phyloP scores from a whole-genome alignment of 2,329 filamentous ascomycete species.

The Aspergillus awamori region DNA sequence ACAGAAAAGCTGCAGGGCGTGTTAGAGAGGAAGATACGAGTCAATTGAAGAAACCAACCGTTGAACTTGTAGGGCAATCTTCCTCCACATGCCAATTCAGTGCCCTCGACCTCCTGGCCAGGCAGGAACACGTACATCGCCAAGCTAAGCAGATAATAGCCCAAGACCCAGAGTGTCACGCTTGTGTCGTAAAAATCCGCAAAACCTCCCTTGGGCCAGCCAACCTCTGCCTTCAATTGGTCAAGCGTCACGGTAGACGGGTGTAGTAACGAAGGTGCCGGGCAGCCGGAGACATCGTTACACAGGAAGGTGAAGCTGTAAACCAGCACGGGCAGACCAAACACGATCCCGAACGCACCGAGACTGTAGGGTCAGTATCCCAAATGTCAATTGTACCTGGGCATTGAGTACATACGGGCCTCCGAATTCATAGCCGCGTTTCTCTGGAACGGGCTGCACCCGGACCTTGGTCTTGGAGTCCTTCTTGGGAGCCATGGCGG shows the following conservation, averaged over 20 bases:
- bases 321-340: conserved; percentile 76
- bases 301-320: conserved; percentile 82
- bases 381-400: not conserved
- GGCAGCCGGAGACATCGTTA: conserved; percentile 91
- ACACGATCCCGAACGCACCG: conserved; percentile 75
- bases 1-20: conserved; percentile 65
- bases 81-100: conserved; percentile 69
- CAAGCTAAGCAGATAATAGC: conserved; percentile 77
- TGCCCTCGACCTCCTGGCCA: conserved; percentile 70
- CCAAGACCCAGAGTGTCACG: conserved; percentile 69
- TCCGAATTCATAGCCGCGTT: conserved; percentile 51
- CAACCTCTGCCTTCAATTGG: conserved; percentile 75
- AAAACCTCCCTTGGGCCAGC: conserved; percentile 75
- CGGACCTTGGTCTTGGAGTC: conserved; percentile 33
- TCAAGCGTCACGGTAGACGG: conserved; percentile 72
- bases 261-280: conserved; percentile 75
- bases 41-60: conserved; percentile 49
- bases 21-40: conserved; percentile 19
- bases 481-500: conserved; percentile 38
- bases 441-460: conserved; percentile 42
- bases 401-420: conserved; percentile 46
- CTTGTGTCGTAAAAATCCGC: conserved; percentile 70
- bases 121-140: conserved; percentile 77
- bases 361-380: conserved; percentile 53
- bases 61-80: conserved; percentile 82